These are phyloP conservation scores for Myochromella boudieri DNA, from an alignment of 768 basidiomycete species.

Conservation along the genomic window DNA sequence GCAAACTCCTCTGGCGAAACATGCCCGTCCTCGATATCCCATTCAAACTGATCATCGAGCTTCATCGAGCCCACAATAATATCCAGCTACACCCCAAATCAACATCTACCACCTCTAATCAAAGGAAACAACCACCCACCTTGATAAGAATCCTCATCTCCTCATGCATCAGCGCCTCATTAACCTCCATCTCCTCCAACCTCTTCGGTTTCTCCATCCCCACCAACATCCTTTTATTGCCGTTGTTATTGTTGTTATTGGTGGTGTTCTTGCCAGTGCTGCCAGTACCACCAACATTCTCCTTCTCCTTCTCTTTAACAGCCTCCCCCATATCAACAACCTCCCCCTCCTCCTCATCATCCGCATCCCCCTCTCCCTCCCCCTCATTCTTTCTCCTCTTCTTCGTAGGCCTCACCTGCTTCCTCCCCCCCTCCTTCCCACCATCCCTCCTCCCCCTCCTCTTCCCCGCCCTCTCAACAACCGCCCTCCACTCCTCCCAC, in stretches of 20 bases:
- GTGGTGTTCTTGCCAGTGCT: no score
- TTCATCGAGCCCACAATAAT: slow-evolving; percentile 93
- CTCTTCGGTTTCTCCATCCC: slow-evolving; percentile 43
- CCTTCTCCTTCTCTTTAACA: slow-evolving; percentile 27
- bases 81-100: slow-evolving; percentile 64
- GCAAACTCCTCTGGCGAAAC: slow-evolving; percentile 94
- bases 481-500: slow-evolving; percentile 22
- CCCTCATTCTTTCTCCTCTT: slow-evolving; percentile 42
- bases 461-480: slow-evolving; percentile 1
- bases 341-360: slow-evolving; percentile 19
- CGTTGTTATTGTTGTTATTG: no score
- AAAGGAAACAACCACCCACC: slow-evolving; percentile 39
- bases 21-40: slow-evolving; percentile 83
- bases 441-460: slow-evolving; percentile 4
- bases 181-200: slow-evolving; percentile 63
- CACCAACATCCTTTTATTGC: slow-evolving; percentile 8
- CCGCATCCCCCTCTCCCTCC: slow-evolving; percentile 20
- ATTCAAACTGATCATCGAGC: slow-evolving; percentile 96
- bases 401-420: slow-evolving; percentile 27
- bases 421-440: slow-evolving; percentile 9
- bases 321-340: slow-evolving; percentile 32
- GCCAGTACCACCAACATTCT: slow-evolving; percentile 26
- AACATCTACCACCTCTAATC: slow-evolving; percentile 5
- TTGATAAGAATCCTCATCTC: slow-evolving; percentile 93
- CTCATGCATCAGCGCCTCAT: slow-evolving; percentile 67